Evolutionary conservation across 306 rosid species (phyloP).

Genomic region (Cucurbita pepo): DNA sequence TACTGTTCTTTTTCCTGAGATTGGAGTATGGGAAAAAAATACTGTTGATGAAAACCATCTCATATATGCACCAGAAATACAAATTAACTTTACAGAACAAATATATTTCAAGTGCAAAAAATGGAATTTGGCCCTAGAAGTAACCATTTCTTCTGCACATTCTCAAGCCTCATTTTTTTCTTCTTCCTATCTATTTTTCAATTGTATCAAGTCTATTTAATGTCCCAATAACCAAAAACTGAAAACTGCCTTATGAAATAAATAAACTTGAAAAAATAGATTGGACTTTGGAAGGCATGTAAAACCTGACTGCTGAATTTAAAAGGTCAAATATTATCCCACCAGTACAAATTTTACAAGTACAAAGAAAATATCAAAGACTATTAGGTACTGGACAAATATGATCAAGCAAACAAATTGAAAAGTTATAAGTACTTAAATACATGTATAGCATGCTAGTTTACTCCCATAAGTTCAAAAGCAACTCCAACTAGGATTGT

Average conservation of each 20-base stretch:
- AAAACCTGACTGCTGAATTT: too few species aligned
- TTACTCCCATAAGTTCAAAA: neutral
- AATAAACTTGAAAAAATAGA: neutral
- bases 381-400: neutral
- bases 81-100: neutral
- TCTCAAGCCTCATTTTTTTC: neutral
- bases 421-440: neutral
- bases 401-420: neutral
- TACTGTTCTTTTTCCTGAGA: neutral
- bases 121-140: neutral
- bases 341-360: too few species aligned
- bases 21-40: neutral
- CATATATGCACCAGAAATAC: neutral
- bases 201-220: neutral
- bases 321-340: too few species aligned
- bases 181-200: neutral
- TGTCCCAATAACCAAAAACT: neutral
- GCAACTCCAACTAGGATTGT: neutral
- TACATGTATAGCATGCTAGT: neutral
- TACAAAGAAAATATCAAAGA: neutral
- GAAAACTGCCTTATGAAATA: neutral
- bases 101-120: neutral
- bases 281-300: neutral
- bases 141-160: neutral
- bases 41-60: neutral